A percentile compares a stretch with the other conserved stretches of the same genome.
phyloP scores from a whole-genome alignment of 306 rosid species.

The Cicer arietinum region DNA sequence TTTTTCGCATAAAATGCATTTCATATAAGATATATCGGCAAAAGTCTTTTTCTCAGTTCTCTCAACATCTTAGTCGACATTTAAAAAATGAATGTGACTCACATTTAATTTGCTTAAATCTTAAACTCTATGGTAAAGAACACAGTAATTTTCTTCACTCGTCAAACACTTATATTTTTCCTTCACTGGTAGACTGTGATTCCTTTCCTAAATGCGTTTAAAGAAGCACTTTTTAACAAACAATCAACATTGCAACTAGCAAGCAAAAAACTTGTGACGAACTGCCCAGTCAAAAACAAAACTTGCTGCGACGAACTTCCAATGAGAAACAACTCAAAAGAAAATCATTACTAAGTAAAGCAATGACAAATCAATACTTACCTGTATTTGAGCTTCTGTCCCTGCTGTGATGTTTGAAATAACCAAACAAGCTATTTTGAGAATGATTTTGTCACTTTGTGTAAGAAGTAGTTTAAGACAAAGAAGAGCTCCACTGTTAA shows the following conservation, averaged over 20 bases:
- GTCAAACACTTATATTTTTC: background rate
- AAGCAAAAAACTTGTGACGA: too few species aligned
- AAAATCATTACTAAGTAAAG: background rate
- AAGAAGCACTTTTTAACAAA: background rate
- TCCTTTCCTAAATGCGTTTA: background rate
- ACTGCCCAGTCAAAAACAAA: too few species aligned
- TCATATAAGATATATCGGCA: too few species aligned
- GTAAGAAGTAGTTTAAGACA: slow-evolving; percentile 68
- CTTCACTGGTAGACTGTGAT: background rate
- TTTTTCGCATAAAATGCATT: too few species aligned
- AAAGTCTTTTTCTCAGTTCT: too few species aligned
- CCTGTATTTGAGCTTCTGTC: slow-evolving; percentile 86
- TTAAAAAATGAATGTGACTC: background rate
- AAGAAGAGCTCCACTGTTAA: slow-evolving; percentile 75
- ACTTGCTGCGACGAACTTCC: too few species aligned
- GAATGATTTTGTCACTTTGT: slow-evolving; percentile 82
- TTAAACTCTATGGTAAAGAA: background rate
- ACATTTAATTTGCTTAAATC: background rate
- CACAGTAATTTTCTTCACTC: background rate
- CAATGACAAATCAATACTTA: slow-evolving; percentile 16
- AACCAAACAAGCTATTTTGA: slow-evolving; percentile 93
- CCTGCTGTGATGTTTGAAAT: slow-evolving; percentile 83
- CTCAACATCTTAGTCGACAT: background rate
- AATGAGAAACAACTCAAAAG: background rate
- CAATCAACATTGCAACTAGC: background rate